Evolutionary conservation across 2,329 filamentous ascomycete genomes (phyloP).

Genomic region (Cercospora sesami): DNA sequence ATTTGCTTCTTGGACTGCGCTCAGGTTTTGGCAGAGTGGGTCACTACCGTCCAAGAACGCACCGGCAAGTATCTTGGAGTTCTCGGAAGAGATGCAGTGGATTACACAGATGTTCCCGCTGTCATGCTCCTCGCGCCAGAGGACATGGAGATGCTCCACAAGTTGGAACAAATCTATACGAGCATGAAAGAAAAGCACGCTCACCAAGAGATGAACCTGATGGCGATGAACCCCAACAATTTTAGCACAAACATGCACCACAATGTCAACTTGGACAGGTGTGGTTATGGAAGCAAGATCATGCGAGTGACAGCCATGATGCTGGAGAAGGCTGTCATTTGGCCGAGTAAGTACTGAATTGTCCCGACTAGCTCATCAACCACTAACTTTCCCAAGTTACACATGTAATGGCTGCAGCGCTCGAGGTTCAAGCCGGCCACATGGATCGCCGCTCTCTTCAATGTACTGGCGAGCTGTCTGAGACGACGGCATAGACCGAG

Average conservation of each 20-base stretch:
- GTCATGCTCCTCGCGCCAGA: slow-evolving; percentile 92
- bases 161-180: slow-evolving; percentile 75
- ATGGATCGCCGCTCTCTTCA: slow-evolving; percentile 59
- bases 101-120: slow-evolving; percentile 75
- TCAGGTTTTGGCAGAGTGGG: slow-evolving; percentile 92
- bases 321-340: slow-evolving; percentile 84
- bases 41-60: slow-evolving; percentile 87
- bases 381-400: slow-evolving; percentile 53
- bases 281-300: slow-evolving; percentile 81
- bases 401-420: slow-evolving; percentile 66
- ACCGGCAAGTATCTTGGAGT: slow-evolving; percentile 88
- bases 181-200: slow-evolving; percentile 75
- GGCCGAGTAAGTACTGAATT: slow-evolving; percentile 69
- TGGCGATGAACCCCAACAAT: slow-evolving; percentile 50
- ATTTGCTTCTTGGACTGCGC: slow-evolving; percentile 93
- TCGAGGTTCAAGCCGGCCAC: slow-evolving; percentile 64
- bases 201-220: slow-evolving; percentile 52
- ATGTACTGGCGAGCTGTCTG: slow-evolving; percentile 35
- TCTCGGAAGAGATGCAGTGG: slow-evolving; percentile 77
- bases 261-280: slow-evolving; percentile 51
- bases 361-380: slow-evolving; percentile 27
- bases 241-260: slow-evolving; percentile 44
- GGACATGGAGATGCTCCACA: slow-evolving; percentile 79
- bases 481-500: slow-evolving; percentile 39
- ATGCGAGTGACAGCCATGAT: slow-evolving; percentile 81